phyloP scores from a whole-genome alignment of 352 stramenopile genomes.

The Globisporangium ultimum region DNA sequence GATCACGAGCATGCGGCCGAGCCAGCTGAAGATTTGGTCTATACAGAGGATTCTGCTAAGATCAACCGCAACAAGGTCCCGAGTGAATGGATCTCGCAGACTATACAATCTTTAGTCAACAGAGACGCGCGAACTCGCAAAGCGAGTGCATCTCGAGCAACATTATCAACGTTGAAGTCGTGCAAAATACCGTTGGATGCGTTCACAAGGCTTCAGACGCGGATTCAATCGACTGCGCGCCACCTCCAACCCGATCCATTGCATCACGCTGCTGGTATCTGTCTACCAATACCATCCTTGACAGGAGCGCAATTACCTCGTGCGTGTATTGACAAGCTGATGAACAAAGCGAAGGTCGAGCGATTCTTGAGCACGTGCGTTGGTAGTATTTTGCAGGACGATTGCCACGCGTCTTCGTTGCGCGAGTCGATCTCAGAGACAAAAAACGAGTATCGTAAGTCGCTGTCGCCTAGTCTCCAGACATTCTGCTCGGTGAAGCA shows the following conservation, averaged over 20 bases:
- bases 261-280: no score
- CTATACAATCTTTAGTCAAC: not conserved
- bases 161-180: no score
- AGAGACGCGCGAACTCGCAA: no score
- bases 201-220: not conserved
- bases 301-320: not conserved
- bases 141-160: no score
- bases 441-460: no score
- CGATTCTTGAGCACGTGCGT: not conserved
- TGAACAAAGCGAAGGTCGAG: not conserved
- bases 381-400: not conserved
- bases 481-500: slow-evolving; percentile 31
- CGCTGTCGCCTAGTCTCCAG: not conserved
- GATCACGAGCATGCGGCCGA: no score
- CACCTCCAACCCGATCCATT: not conserved
- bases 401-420: no score
- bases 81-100: slow-evolving; percentile 4
- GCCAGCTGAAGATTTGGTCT: no score
- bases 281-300: no score
- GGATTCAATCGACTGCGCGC: not conserved
- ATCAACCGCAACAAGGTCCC: not conserved
- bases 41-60: not conserved
- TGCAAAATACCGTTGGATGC: not conserved
- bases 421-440: no score
- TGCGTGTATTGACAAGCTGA: not conserved